Percentiles rank a stretch among this genome's conserved stretches.
phyloP scores from a whole-genome alignment of 768 basidiomycete genomes.

The Gloeopeniophorella convolvens region DNA sequence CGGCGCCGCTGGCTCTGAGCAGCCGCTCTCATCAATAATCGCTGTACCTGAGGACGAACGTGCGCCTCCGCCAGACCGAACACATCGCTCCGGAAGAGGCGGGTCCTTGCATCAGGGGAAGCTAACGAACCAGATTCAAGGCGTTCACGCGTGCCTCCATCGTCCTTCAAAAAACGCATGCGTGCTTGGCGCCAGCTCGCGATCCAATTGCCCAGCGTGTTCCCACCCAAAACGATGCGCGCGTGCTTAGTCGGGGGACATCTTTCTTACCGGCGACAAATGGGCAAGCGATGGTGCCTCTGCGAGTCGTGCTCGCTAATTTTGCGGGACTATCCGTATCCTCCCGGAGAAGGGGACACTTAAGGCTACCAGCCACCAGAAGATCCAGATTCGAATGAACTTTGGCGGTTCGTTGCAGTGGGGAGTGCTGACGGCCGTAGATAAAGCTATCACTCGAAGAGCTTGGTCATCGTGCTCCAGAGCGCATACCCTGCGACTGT shows the following conservation, averaged over 20 bases:
- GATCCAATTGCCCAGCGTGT: slow-evolving; percentile 43
- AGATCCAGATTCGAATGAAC: slow-evolving; percentile 73
- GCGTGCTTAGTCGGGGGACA: slow-evolving; percentile 49
- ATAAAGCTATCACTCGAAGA: slow-evolving; percentile 75
- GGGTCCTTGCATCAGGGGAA: slow-evolving; percentile 30
- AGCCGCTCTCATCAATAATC: not conserved
- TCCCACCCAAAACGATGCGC: slow-evolving; percentile 27
- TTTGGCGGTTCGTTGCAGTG: not conserved
- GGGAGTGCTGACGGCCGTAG: not conserved
- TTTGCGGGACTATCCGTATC: slow-evolving; percentile 48
- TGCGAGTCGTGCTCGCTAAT: slow-evolving; percentile 58
- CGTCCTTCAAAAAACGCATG: not conserved
- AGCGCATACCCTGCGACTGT: slow-evolving; percentile 66
- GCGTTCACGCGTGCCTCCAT: slow-evolving; percentile 33
- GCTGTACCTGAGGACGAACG: not conserved
- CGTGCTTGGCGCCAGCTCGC: slow-evolving; percentile 52
- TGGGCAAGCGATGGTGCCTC: slow-evolving; percentile 72
- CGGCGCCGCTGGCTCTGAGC: not conserved
- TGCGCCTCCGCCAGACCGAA: not conserved
- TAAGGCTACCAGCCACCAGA: slow-evolving; percentile 84
- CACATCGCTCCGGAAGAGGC: slow-evolving; percentile 34
- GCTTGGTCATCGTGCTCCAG: slow-evolving; percentile 72
- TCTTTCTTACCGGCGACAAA: slow-evolving; percentile 72
- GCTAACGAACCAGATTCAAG: slow-evolving; percentile 37
- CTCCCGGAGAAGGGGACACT: slow-evolving; percentile 74